Evolutionary conservation across 306 rosid species (phyloP).

Genomic region (Gastrolobium villosum): DNA sequence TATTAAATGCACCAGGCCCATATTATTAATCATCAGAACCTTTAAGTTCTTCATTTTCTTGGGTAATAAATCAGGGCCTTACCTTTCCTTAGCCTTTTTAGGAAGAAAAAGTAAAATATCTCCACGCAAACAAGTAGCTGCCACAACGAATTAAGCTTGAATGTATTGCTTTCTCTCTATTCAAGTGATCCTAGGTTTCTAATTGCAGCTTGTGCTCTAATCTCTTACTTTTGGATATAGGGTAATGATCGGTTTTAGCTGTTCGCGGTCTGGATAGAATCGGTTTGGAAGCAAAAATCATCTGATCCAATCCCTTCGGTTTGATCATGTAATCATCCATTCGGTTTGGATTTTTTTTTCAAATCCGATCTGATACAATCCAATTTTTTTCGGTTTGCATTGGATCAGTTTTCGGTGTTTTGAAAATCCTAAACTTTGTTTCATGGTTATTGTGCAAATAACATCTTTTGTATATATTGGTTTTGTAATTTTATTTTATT

Average conservation of each 20-base stretch:
- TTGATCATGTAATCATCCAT: no score
- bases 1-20: background rate
- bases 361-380: no score
- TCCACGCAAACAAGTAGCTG: background rate
- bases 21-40: background rate
- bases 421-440: no score
- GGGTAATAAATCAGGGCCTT: conserved; percentile 5
- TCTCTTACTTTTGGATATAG: background rate
- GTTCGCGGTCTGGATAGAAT: no score
- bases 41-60: background rate
- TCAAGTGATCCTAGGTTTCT: background rate
- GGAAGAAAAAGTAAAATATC: background rate
- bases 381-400: no score
- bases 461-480: no score
- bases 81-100: background rate
- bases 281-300: no score
- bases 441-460: no score
- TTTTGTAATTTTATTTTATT: no score
- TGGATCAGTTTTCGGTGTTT: no score
- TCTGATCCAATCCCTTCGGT: no score
- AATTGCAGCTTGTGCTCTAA: background rate
- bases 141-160: background rate
- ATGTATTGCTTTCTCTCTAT: background rate
- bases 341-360: no score
- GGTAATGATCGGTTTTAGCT: conserved; percentile 4